phyloP scores from a whole-genome alignment of 345 rosid genomes.

The Murraya paniculata region DNA sequence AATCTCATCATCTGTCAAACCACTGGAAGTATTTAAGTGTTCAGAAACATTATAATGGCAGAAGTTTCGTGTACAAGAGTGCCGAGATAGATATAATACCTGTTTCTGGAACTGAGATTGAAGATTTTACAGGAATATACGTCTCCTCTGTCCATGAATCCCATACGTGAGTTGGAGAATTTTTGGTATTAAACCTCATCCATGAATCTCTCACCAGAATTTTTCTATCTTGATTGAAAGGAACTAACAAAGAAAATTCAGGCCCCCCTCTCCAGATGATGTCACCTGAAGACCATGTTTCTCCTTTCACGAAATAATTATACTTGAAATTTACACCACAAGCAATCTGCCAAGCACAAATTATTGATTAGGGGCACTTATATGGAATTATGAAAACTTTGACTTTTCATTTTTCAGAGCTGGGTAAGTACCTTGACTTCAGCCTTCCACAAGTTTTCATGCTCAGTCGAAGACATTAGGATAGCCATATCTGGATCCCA shows the following conservation, averaged over 20 bases:
- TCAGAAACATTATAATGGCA: slow-evolving; percentile 50
- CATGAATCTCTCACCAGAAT: slow-evolving; percentile 81
- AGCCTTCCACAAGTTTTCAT: slow-evolving; percentile 67
- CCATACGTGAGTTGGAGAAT: slow-evolving; percentile 49
- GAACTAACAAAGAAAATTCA: slow-evolving; percentile 66
- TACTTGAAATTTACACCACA: slow-evolving; percentile 78
- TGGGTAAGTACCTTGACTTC: slow-evolving; percentile 59
- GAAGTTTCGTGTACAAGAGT: slow-evolving; percentile 19
- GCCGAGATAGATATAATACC: slow-evolving; percentile 55
- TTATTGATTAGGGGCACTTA: slow-evolving; percentile 10
- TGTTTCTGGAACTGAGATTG: slow-evolving; percentile 32
- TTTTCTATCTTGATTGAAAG: slow-evolving; percentile 43
- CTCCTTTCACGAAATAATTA: slow-evolving; percentile 63
- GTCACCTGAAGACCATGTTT: slow-evolving; percentile 44
- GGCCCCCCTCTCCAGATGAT: slow-evolving; percentile 87
- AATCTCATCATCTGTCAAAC: slow-evolving; percentile 74
- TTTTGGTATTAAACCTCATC: slow-evolving; percentile 42
- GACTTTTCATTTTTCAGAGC: neutral
- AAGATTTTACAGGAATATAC: slow-evolving; percentile 33
- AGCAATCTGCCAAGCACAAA: slow-evolving; percentile 54
- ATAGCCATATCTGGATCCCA: slow-evolving; percentile 84
- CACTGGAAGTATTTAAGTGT: slow-evolving; percentile 95
- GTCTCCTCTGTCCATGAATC: slow-evolving; percentile 78
- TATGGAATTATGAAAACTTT: neutral
- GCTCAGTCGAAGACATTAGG: slow-evolving; percentile 56